Evolutionary conservation across 129 eudicot genomes (phyloP).

Genomic region (Deinandra increscens): DNA sequence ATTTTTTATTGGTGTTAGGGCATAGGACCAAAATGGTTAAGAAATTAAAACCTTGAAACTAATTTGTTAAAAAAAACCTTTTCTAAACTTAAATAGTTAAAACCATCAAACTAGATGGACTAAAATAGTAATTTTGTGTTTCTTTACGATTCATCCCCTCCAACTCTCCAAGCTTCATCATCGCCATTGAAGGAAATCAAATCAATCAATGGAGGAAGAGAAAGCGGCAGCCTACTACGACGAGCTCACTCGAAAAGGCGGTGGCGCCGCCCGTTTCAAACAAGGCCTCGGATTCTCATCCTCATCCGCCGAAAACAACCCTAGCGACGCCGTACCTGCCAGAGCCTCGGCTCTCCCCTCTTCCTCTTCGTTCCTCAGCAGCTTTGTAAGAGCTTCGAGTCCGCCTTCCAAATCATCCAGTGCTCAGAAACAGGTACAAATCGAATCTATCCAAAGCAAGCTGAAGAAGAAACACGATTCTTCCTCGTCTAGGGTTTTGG

Average conservation of each 20-base stretch:
- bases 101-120: too few relatives aligned
- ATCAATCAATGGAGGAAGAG: conserved; percentile 89
- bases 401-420: conserved; percentile 41
- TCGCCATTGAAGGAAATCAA: conserved; percentile 22
- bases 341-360: conserved; percentile 59
- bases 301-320: conserved; percentile 24
- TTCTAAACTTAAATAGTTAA: too few relatives aligned
- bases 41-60: too few relatives aligned
- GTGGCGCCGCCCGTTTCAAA: conserved; percentile 86
- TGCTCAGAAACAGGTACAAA: conserved; percentile 51
- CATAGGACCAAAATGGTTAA: too few relatives aligned
- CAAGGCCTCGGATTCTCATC: conserved; percentile 90
- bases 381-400: conserved; percentile 71
- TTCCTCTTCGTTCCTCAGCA: conserved; percentile 62
- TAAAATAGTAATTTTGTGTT: too few relatives aligned
- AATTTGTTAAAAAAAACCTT: too few relatives aligned
- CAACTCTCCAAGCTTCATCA: not conserved
- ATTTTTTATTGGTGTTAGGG: too few relatives aligned
- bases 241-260: conserved; percentile 82
- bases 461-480: conserved; percentile 44
- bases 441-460: conserved; percentile 61
- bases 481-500: conserved; percentile 33
- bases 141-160: not conserved
- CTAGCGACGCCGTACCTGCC: conserved; percentile 47
- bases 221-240: conserved; percentile 94